A percentile compares a stretch with the other conserved stretches of the same genome.
Conservation (phyloP, 2,329 filamentous ascomycete genomes). For the Trichophyton simii region DNA sequence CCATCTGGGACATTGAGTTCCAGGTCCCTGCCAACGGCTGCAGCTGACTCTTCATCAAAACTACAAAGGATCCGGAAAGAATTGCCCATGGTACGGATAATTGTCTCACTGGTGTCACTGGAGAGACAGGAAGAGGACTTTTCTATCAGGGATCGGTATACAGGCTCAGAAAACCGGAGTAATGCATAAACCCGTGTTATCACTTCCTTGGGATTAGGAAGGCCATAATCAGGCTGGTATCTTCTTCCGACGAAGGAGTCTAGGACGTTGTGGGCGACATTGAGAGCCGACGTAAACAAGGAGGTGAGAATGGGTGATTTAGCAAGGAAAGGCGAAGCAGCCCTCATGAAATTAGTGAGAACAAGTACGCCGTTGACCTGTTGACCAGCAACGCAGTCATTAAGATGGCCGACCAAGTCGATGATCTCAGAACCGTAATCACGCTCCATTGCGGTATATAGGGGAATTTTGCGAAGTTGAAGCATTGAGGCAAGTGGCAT, state of each 20-base stretch:
- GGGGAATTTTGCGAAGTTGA: slow-evolving; percentile 24
- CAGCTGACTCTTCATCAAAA: slow-evolving; percentile 22
- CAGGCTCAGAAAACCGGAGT: slow-evolving; percentile 23
- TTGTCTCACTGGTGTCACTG: slow-evolving; percentile 28
- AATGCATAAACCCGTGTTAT: slow-evolving; percentile 20
- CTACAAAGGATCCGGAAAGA: slow-evolving; percentile 22
- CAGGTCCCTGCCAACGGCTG: slow-evolving; percentile 26
- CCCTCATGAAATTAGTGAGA: slow-evolving; percentile 22
- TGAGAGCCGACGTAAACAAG: slow-evolving; percentile 17
- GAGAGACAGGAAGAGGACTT: slow-evolving; percentile 34
- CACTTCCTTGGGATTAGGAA: neutral
- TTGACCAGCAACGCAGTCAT: slow-evolving; percentile 19
- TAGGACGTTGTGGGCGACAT: slow-evolving; percentile 19
- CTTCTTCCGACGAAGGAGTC: slow-evolving; percentile 22
- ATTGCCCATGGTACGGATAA: slow-evolving; percentile 24
- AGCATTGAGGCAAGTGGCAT: slow-evolving; percentile 25
- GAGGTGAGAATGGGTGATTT: slow-evolving; percentile 20
- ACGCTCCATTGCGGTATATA: slow-evolving; percentile 25
- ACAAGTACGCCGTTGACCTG: slow-evolving; percentile 19
- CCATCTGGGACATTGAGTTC: slow-evolving; percentile 24
- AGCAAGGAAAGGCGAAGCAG: slow-evolving; percentile 20
- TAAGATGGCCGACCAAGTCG: slow-evolving; percentile 21
- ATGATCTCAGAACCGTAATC: slow-evolving; percentile 19
- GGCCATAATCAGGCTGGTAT: slow-evolving; percentile 15
- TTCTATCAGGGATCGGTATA: slow-evolving; percentile 28